Conservation (phyloP, 139 green algal genomes). For the Micromonas pusilla region DNA sequence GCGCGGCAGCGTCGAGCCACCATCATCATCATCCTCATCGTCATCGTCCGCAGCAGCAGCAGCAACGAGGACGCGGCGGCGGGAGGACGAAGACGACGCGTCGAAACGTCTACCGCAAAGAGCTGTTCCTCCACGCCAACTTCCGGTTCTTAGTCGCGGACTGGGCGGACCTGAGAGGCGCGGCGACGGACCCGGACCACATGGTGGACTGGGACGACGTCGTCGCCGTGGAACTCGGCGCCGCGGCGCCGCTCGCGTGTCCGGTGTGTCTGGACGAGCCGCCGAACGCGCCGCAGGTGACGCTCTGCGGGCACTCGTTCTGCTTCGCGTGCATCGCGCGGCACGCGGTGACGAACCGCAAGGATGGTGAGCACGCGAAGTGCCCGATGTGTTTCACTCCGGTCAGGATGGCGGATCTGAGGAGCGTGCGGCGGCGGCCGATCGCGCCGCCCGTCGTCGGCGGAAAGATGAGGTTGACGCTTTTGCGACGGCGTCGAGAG, state of each 20-base stretch:
- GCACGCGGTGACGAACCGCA: conserved; percentile 55
- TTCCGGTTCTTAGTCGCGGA: conserved; percentile 75
- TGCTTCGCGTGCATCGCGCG: conserved; percentile 61
- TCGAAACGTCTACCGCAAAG: neutral
- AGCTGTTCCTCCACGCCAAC: conserved; percentile 62
- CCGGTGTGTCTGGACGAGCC: conserved; percentile 71
- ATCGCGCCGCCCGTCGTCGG: neutral
- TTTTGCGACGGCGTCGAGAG: conserved; percentile 17
- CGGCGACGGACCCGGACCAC: conserved; percentile 58
- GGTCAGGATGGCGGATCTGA: conserved; percentile 4
- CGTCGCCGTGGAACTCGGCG: conserved; percentile 42
- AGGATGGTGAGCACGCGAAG: conserved; percentile 52
- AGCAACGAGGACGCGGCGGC: too few species aligned
- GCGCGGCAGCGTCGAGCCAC: neutral
- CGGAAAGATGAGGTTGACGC: neutral
- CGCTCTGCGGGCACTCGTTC: conserved; percentile 80
- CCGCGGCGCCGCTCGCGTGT: conserved; percentile 40
- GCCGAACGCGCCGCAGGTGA: conserved; percentile 67
- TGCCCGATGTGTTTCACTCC: conserved; percentile 54
- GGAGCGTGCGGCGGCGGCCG: neutral
- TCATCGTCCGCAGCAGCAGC: too few species aligned
- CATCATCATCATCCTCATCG: too few species aligned
- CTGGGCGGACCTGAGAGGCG: conserved; percentile 47
- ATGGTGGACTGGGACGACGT: conserved; percentile 79
- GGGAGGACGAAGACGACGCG: neutral